Base-by-base conservation (phyloP, 2,329 filamentous ascomycete species). In the Phialophora verrucosa region DNA sequence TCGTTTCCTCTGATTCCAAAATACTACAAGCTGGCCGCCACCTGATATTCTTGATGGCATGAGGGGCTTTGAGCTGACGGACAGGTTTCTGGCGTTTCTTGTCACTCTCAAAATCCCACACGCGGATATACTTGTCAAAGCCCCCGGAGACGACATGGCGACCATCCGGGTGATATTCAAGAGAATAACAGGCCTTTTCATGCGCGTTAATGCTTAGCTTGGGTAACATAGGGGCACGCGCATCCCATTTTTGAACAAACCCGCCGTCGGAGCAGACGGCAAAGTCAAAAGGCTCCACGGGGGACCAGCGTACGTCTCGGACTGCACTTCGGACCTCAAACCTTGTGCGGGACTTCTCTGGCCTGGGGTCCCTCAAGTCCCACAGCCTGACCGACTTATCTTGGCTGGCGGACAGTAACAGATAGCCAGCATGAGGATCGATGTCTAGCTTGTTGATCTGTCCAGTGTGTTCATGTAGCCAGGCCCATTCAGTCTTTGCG, bases 91-190 rank as follows among this genome's bases (percentile, higher is more conserved):
- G 85, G 67, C 84, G 82, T 69, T 85, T 81, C 63, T 83, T 83
- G 62, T 83, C 81, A n/a, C 77, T 79, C 3, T 85, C 85, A 64
- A 89, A 85, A 74, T 89, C 86, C 86, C 87, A 90, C 31, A 89
- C 83, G 74, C 86, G 86, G 68, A 89, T 83, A 32, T 85, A 85
- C 65, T 84, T 85, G 74, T 90, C 87, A 25, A 83, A 81, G 60
- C 87, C 83, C n/a, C 85, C 86, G 70, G 86, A 89, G 62, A 86
- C 82, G 10, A 90, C 78, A 74, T 89, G 86, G 72, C 85, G 88
- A 6, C 87, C 87, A 71, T 89, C 87, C 1, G 87, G 87, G 73
- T 90, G 87, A 87, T 87, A 90, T 74, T 90, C 87, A 42, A 90
- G 83, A 5, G 86, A 82, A 67, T 84, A 87, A 77, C 87, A 89